These are phyloP conservation scores for Phytophthora podocarpi DNA, from an alignment of 352 stramenopile species.

Conservation along the genomic window DNA sequence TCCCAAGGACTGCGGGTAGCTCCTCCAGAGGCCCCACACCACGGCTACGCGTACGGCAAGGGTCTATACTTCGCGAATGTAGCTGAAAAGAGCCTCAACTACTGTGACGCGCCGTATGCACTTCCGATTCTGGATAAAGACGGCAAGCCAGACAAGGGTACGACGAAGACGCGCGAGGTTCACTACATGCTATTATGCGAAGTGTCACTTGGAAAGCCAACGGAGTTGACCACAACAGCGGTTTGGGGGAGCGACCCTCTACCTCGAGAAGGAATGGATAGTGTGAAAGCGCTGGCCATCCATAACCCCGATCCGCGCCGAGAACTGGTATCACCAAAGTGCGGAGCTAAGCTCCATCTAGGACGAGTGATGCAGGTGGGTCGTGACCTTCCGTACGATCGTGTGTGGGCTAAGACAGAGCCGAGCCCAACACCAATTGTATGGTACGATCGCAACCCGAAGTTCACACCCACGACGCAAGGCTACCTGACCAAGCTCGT, in stretches of 20 bases:
- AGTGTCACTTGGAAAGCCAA: slow-evolving; percentile 58
- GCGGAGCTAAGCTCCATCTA: slow-evolving; percentile 54
- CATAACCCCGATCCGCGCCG: slow-evolving; percentile 56
- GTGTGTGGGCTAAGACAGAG: slow-evolving; percentile 62
- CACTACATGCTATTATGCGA: slow-evolving; percentile 82
- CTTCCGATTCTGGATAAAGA: slow-evolving; percentile 41
- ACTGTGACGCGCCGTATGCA: slow-evolving; percentile 65
- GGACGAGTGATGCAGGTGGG: slow-evolving; percentile 57
- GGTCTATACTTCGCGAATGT: slow-evolving; percentile 89
- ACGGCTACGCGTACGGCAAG: slow-evolving; percentile 86
- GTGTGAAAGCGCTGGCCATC: slow-evolving; percentile 57
- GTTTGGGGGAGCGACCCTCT: slow-evolving; percentile 40
- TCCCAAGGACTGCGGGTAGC: slow-evolving; percentile 86
- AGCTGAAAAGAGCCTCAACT: slow-evolving; percentile 75
- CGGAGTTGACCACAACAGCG: slow-evolving; percentile 35
- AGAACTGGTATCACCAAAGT: slow-evolving; percentile 58
- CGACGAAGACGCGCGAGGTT: slow-evolving; percentile 51
- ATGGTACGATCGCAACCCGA: slow-evolving; percentile 48
- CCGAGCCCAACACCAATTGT: slow-evolving; percentile 23
- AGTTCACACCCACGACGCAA: slow-evolving; percentile 41
- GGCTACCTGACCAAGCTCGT: slow-evolving; percentile 48
- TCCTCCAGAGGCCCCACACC: slow-evolving; percentile 79
- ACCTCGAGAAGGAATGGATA: slow-evolving; percentile 55
- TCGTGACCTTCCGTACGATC: slow-evolving; percentile 40
- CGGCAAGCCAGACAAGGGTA: slow-evolving; percentile 36